Evolutionary conservation across 2,329 filamentous ascomycete genomes (phyloP).

Genomic region (Elsinoe australis): DNA sequence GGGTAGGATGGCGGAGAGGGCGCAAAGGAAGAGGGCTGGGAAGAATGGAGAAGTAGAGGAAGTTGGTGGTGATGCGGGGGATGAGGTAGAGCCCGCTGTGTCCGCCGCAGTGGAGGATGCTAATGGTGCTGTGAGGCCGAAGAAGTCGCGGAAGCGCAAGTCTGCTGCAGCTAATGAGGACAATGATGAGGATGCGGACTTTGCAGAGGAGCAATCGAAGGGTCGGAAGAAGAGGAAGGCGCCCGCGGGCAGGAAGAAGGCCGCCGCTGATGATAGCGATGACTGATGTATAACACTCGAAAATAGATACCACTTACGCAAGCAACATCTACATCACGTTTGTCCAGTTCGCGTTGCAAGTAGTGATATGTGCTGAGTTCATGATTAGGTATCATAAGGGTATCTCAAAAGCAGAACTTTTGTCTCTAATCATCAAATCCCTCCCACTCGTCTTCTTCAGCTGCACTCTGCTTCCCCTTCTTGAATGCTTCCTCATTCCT

Average conservation of each 20-base stretch:
- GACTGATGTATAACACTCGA: no score
- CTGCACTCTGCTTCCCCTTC: conserved; percentile 25
- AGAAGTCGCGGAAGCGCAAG: conserved; percentile 21
- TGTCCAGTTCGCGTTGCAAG: no score
- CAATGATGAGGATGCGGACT: conserved; percentile 21
- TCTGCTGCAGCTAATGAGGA: neutral
- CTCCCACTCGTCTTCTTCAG: conserved; percentile 19
- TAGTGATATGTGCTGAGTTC: neutral
- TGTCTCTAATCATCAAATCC: conserved; percentile 20
- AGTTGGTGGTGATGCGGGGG: conserved; percentile 14
- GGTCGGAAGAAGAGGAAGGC: conserved; percentile 18
- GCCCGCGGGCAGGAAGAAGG: conserved; percentile 13
- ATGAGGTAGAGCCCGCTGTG: neutral
- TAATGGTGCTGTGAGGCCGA: no score
- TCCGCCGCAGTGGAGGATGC: no score
- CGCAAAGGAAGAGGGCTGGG: conserved; percentile 29
- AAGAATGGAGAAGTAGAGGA: neutral
- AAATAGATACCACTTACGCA: no score
- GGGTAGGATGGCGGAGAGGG: conserved; percentile 54
- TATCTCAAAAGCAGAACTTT: neutral
- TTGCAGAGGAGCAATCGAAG: conserved; percentile 17
- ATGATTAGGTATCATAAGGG: neutral
- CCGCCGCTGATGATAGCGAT: conserved; percentile 4
- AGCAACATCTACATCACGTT: no score
- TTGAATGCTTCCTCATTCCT: conserved; percentile 23